phyloP scores from a whole-genome alignment of 192 early-diverging fungal species.

The Backusella mclennaniae region DNA sequence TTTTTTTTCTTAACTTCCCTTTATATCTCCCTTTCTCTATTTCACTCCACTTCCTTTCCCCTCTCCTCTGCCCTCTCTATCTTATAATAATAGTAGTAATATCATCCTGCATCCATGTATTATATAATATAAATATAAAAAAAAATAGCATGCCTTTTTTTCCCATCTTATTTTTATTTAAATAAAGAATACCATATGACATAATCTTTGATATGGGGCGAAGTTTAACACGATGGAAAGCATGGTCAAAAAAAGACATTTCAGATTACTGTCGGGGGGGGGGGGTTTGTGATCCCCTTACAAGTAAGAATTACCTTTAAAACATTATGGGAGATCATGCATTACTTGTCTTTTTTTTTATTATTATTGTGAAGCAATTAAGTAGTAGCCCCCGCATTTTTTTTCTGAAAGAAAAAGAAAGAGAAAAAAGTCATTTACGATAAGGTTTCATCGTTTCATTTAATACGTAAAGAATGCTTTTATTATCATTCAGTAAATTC shows the following conservation, averaged over 20 bases:
- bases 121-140: conserved; percentile 6
- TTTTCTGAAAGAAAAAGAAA: neutral
- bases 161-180: neutral
- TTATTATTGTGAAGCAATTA: neutral
- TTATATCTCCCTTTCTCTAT: neutral
- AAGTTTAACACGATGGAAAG: neutral
- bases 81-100: neutral
- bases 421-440: neutral
- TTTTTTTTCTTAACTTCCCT: neutral
- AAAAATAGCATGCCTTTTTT: conserved; percentile 1
- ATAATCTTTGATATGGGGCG: neutral
- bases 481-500: neutral
- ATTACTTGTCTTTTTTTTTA: neutral
- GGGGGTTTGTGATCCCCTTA: neutral
- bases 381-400: neutral
- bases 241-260: neutral
- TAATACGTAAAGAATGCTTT: neutral
- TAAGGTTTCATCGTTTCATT: neutral
- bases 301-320: neutral
- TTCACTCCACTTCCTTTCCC: neutral
- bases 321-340: neutral
- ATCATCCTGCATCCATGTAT: conserved; percentile 4
- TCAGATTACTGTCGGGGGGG: no score
- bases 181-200: neutral
- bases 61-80: neutral